Evolutionary conservation across 768 basidiomycete genomes (phyloP).

Genomic region (Lentinula guzmanii): DNA sequence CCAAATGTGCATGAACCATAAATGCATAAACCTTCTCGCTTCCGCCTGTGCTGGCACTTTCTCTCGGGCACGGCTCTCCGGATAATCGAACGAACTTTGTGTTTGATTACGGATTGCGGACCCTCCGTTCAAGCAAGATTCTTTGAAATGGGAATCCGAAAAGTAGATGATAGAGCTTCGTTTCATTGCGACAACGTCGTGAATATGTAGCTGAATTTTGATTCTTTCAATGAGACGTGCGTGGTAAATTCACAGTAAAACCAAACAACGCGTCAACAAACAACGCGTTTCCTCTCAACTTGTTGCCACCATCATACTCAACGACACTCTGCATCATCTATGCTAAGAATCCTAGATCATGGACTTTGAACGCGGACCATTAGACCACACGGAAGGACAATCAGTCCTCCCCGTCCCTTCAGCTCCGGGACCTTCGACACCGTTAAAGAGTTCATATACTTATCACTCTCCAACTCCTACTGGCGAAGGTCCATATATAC

Average conservation of each 20-base stretch:
- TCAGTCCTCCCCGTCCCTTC: conserved; percentile 38
- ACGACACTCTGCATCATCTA: neutral
- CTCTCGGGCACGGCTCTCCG: neutral
- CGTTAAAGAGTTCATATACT: conserved; percentile 67
- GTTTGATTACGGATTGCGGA: neutral
- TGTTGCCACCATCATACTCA: neutral
- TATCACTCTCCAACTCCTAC: conserved; percentile 72
- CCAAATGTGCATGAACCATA: neutral
- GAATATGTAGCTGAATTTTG: no score
- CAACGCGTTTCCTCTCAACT: neutral
- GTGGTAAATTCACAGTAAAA: neutral
- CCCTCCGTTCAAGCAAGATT: no score
- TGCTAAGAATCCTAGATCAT: neutral
- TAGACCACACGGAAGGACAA: neutral
- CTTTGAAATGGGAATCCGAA: no score
- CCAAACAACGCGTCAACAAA: conserved; percentile 8
- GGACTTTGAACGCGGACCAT: neutral
- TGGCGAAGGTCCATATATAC: conserved; percentile 74
- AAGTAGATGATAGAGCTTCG: no score
- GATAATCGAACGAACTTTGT: neutral
- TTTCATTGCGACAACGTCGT: no score
- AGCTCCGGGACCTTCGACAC: conserved; percentile 47
- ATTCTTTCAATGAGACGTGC: no score
- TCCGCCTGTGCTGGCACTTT: no score
- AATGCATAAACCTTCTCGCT: neutral